These are phyloP conservation scores for Naegleria fowleri DNA, from an alignment of 208 protist species.

Conservation along the genomic window DNA sequence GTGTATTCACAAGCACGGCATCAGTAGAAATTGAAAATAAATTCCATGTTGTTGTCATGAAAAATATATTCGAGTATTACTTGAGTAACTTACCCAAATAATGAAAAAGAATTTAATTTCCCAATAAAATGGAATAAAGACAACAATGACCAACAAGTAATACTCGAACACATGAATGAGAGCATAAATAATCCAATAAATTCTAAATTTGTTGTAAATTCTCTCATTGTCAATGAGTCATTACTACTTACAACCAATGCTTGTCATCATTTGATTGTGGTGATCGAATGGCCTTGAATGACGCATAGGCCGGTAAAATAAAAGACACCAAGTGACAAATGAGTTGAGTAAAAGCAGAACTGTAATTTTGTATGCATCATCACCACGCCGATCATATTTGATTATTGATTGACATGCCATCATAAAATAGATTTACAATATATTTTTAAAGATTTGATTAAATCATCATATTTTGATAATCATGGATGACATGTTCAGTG, in stretches of 20 bases:
- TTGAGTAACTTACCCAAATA: background rate
- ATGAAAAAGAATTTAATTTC: background rate
- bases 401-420: no score
- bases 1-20: no score
- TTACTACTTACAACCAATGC: background rate
- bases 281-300: background rate
- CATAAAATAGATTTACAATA: no score
- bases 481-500: no score
- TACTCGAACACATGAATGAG: background rate
- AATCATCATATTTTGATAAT: no score
- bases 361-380: background rate
- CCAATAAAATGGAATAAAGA: background rate
- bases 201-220: background rate
- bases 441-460: no score
- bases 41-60: no score
- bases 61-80: no score
- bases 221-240: background rate
- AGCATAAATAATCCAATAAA: background rate
- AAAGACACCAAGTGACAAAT: background rate
- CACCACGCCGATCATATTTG: no score
- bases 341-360: background rate
- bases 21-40: no score
- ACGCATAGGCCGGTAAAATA: background rate
- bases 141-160: background rate
- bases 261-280: background rate